Conservation (phyloP, 2,329 filamentous ascomycete species). For the Xylariaceae sp. region DNA sequence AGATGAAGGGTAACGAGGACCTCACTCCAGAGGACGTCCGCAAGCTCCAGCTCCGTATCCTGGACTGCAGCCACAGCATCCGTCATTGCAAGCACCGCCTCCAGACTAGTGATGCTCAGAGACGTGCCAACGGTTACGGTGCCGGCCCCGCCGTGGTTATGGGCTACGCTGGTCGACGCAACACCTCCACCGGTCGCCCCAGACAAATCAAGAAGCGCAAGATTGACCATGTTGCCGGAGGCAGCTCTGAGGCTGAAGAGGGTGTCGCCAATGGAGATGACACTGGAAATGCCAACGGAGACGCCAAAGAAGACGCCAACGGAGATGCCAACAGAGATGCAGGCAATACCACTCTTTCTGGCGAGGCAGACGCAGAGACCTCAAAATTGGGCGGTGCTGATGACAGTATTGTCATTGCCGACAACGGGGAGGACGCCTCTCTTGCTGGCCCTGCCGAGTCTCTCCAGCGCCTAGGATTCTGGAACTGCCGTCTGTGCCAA, state of each 20-base stretch:
- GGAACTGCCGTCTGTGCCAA: conserved; percentile 45
- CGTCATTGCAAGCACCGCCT: conserved; percentile 42
- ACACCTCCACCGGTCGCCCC: neutral
- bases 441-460: conserved; percentile 20
- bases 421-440: conserved; percentile 2
- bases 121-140: neutral
- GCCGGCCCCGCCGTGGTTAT: neutral
- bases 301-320: conserved; percentile 7
- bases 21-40: conserved; percentile 42
- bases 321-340: conserved; percentile 10
- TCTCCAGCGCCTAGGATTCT: conserved; percentile 43
- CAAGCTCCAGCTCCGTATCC: conserved; percentile 40
- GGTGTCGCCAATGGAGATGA: neutral
- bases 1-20: conserved; percentile 31
- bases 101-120: conserved; percentile 36
- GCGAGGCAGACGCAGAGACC: conserved; percentile 2
- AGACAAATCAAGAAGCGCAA: too few relatives aligned
- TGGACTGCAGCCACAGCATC: conserved; percentile 45
- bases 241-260: neutral
- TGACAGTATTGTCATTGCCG: conserved; percentile 8
- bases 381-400: conserved; percentile 7
- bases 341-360: conserved; percentile 14
- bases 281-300: conserved; percentile 9
- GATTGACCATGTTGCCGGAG: neutral
- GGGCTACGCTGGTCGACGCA: neutral